Base-by-base conservation (phyloP, 495 filamentous ascomycete species). In the Xylona heveae region DNA sequence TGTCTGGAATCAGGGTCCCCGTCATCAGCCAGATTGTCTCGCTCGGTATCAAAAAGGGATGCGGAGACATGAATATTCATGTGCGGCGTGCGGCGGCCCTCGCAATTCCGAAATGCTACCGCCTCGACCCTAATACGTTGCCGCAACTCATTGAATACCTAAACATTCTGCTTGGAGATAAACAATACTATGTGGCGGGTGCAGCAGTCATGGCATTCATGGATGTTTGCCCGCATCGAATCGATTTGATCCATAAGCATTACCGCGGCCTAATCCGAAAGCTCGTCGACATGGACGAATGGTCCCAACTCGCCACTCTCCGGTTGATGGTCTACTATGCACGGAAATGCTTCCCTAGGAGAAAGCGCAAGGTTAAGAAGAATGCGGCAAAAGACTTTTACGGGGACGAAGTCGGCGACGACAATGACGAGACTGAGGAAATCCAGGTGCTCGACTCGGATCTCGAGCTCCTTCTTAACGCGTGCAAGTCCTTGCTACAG, bases 1-100 rank as follows among this genome's bases (percentile, higher is more conserved):
- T 97, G 82, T 85, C 82, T 5, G 82, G 82, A 3, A 95, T 97
- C 33, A 62, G 80, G 6, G 90, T 97, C 1, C 88, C 88, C 2
- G 90, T 92, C n/a, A 95, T 97, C 53, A 85, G 78, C 33, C 88
- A 94, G 53, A 95, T 97, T 40, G 90, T 97, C n/a, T 82, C 76
- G 2, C 56, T 97, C 27, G 88, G 78, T 1, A 93, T 97, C 50
- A 90, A 91, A 47, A 73, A 81, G 39, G 88, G 88, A 1, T 70
- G 71, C 15, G 80, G 68, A 9, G 88, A 97, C 42, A 93, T 95
- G 81, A 91, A 79, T 41, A 72, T 88, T 1, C 73, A 79, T 49
- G 88, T 97, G 26, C 69, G 88, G 35, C 85, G 88, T 45, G 80
- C 84, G 6, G 88, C 88, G 16, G 88, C 88, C 10, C 52, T 94